Percentiles rank a stretch among this genome's conserved stretches.
Evolutionary conservation across 129 eudicot species (phyloP).

Genomic region (Erigeron canadensis): DNA sequence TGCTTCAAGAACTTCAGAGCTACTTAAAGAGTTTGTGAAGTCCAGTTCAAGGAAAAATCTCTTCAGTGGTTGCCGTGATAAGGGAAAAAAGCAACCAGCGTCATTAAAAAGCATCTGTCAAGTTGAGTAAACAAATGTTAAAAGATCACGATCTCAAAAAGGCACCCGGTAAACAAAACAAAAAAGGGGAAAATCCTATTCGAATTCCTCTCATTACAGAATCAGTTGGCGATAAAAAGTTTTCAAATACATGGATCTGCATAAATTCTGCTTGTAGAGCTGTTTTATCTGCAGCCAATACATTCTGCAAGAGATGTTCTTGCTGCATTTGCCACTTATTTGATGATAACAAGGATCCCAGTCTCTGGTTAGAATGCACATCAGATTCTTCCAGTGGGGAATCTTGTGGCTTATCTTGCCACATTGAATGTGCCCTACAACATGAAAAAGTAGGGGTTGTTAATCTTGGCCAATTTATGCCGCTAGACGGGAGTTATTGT

Average conservation of each 20-base stretch:
- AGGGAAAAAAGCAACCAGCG: slow-evolving; percentile 40
- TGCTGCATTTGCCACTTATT: slow-evolving; percentile 93
- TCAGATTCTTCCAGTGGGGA: slow-evolving; percentile 69
- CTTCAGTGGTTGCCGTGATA: slow-evolving; percentile 24
- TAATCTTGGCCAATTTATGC: slow-evolving; percentile 80
- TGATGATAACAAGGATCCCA: slow-evolving; percentile 97
- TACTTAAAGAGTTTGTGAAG: slow-evolving; percentile 45
- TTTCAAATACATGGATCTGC: slow-evolving; percentile 73
- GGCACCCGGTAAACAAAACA: slow-evolving; percentile 46
- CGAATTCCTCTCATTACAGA: slow-evolving; percentile 51
- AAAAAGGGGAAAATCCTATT: slow-evolving; percentile 75
- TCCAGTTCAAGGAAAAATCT: slow-evolving; percentile 34
- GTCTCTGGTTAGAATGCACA: slow-evolving; percentile 90
- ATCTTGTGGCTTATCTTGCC: slow-evolving; percentile 90
- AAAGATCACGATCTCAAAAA: slow-evolving; percentile 62
- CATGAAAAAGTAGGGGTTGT: slow-evolving; percentile 79
- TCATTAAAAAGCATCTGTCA: slow-evolving; percentile 45
- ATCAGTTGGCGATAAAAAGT: slow-evolving; percentile 35
- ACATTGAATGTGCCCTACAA: slow-evolving; percentile 91
- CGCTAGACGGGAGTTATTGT: slow-evolving; percentile 90
- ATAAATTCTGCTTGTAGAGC: slow-evolving; percentile 95
- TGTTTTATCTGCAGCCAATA: slow-evolving; percentile 53
- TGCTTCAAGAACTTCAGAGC: slow-evolving; percentile 47
- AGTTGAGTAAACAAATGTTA: slow-evolving; percentile 38
- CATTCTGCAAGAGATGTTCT: slow-evolving; percentile 95